Evolutionary conservation across 257 asterid species (phyloP).

Genomic region (Przewalskia tangutica): DNA sequence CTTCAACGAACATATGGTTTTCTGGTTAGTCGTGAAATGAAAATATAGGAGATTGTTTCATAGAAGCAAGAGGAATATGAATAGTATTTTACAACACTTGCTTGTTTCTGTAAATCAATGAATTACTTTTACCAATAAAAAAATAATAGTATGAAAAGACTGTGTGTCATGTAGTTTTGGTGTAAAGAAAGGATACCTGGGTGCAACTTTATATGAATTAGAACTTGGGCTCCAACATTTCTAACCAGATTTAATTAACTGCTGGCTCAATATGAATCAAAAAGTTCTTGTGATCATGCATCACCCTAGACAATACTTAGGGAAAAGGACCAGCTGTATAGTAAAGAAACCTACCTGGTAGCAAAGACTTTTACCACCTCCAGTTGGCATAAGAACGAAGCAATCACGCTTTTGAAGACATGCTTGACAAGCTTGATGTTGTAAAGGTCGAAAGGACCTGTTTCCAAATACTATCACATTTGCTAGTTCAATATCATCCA

Average conservation of each 20-base stretch:
- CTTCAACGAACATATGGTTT: background rate
- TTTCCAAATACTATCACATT: constrained; percentile 91
- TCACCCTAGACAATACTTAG: background rate
- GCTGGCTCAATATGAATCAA: background rate
- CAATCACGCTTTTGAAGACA: constrained; percentile 62
- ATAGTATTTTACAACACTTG: no score
- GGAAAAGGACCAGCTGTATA: background rate
- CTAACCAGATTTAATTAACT: background rate
- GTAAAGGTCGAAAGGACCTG: constrained; percentile 67
- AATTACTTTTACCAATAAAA: no score
- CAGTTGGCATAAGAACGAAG: constrained; percentile 94
- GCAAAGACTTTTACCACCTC: constrained; percentile 98
- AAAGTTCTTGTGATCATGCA: background rate
- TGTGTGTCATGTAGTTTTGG: background rate
- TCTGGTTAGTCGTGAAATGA: background rate
- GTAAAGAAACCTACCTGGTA: constrained; percentile 65
- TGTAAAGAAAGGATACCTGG: background rate
- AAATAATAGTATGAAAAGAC: background rate
- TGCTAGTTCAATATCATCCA: constrained; percentile 82
- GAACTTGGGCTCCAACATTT: background rate
- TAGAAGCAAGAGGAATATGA: background rate
- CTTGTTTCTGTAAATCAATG: no score
- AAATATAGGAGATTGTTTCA: background rate
- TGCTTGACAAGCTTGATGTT: constrained; percentile 72
- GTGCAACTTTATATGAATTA: background rate